Conservation (phyloP, 768 basidiomycete species). For the Suillus cothurnatus region DNA sequence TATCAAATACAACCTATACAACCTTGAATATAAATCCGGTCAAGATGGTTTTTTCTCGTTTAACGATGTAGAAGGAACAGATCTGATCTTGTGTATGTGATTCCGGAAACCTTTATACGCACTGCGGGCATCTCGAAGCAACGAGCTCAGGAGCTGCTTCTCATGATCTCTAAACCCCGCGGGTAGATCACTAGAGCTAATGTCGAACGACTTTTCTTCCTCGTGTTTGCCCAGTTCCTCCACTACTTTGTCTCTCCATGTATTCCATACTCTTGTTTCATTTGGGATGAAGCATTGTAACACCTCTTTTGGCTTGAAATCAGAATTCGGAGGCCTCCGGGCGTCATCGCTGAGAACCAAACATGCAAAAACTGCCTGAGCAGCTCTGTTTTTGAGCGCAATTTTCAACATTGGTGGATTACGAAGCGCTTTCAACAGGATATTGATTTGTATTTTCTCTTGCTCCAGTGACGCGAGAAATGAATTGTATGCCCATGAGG, state of each 20-base stretch:
- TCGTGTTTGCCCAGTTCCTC: constrained; percentile 19
- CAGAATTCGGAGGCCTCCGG: not conserved
- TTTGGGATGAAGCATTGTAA: constrained; percentile 27
- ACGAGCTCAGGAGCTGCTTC: not conserved
- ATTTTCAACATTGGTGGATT: constrained; percentile 22
- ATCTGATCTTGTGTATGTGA: not conserved
- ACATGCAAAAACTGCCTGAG: constrained; percentile 27
- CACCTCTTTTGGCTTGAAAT: constrained; percentile 8
- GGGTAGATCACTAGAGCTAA: not conserved
- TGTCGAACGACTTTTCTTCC: not conserved
- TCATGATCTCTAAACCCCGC: not conserved
- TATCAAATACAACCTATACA: not conserved
- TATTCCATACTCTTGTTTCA: constrained; percentile 29
- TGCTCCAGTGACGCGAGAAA: constrained; percentile 41
- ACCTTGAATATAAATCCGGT: not conserved
- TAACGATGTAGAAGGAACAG: not conserved
- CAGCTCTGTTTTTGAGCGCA: constrained; percentile 12
- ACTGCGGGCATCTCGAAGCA: constrained; percentile 1
- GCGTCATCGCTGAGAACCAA: constrained; percentile 19
- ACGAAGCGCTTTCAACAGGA: constrained; percentile 20
- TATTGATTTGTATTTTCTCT: constrained; percentile 27
- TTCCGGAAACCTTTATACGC: not conserved
- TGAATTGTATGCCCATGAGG: constrained; percentile 39
- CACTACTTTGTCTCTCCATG: constrained; percentile 28
- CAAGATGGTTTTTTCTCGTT: not conserved